Conservation (phyloP, 2,329 filamentous ascomycete species). For the Colletotrichum orchidophilum region DNA sequence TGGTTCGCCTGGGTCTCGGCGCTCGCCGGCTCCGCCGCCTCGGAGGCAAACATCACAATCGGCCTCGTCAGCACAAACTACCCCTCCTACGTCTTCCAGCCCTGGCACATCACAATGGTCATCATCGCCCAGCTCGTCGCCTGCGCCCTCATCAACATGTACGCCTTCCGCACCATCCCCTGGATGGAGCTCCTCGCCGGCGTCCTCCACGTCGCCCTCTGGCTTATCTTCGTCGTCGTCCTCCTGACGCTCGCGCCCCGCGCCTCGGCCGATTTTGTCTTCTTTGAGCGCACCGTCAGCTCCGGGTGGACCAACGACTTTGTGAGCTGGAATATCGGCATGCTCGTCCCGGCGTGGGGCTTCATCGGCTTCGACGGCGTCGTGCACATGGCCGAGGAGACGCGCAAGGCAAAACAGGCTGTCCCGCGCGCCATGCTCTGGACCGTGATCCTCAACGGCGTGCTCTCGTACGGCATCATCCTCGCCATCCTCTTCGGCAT, state of each 20-base stretch:
- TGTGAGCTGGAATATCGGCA: constrained; percentile 34
- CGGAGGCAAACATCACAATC: constrained; percentile 31
- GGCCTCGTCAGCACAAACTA: constrained; percentile 31
- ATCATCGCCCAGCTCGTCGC: constrained; percentile 29
- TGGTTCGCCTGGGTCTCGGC: constrained; percentile 32
- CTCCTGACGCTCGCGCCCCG: constrained; percentile 22
- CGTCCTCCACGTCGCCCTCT: constrained; percentile 27
- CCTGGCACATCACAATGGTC: constrained; percentile 31
- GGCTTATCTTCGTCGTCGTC: constrained; percentile 26
- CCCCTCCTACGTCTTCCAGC: constrained; percentile 22
- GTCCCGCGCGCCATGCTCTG: constrained; percentile 34
- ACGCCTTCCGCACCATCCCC: constrained; percentile 29
- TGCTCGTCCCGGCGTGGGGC: constrained; percentile 30
- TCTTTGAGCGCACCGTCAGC: constrained; percentile 26
- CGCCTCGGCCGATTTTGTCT: constrained; percentile 27
- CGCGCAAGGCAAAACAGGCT: constrained; percentile 28
- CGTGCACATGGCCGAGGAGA: constrained; percentile 36
- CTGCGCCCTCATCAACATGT: constrained; percentile 30
- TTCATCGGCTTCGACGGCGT: constrained; percentile 31
- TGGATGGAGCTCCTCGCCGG: constrained; percentile 31
- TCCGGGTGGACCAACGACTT: constrained; percentile 32
- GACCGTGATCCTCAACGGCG: constrained; percentile 43
- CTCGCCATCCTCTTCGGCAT: constrained; percentile 28
- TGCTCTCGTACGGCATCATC: constrained; percentile 43
- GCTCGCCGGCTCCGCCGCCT: constrained; percentile 26